Evolutionary conservation across 192 early-diverging fungal genomes (phyloP), one percentile per base, ranked within the genome.

Genomic region (Chytriomyces sp.): DNA sequence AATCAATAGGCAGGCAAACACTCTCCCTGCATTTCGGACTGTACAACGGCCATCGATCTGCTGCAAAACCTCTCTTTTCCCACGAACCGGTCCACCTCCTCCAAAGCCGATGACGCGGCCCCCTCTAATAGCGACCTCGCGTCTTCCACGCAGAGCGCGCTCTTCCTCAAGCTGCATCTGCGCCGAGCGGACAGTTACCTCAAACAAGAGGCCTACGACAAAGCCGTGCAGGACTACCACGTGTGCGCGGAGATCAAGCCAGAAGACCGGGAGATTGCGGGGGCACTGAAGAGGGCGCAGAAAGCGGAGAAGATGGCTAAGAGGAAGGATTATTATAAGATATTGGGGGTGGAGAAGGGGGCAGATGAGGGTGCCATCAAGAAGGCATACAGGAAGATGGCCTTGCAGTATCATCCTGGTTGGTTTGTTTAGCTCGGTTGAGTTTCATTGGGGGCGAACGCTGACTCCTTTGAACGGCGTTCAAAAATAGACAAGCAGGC

Each of bases 251-350:
- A 86, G 32, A 61, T 88, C 33, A 89, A 93, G 39, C 79, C 87
- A 39, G 72, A 78, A 32, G 90, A 94, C 70, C 71, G 52, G 38
- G 81, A 83, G 53, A 82, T 88, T 34, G 40, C 76, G 25, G 39
- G 49, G 38, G 83, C 89, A 54, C 41, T 83, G 30, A 80, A 81
- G 32, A 80, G 79, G 53, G 91, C 93, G 5, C 85, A 93, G 78
- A 61, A 85, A 34, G 83, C 86, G 58, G 72, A 85, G 33, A 89
- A 90, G 66, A 83, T 88, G 60, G 85, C 93, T n/a, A 80, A 90
- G 79, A 86, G 93, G 59, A 98, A 98, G 76, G 96, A 99, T 76
- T 98, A 96, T 73, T 99, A 99, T 81, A 89, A 95, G 78, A 91
- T 98, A 62, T 76, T 99, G 19, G 93, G 90, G 8, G 77, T 96